Evolutionary conservation across 495 filamentous ascomycete genomes (phyloP).

Genomic region (Alectoria sarmentosa): DNA sequence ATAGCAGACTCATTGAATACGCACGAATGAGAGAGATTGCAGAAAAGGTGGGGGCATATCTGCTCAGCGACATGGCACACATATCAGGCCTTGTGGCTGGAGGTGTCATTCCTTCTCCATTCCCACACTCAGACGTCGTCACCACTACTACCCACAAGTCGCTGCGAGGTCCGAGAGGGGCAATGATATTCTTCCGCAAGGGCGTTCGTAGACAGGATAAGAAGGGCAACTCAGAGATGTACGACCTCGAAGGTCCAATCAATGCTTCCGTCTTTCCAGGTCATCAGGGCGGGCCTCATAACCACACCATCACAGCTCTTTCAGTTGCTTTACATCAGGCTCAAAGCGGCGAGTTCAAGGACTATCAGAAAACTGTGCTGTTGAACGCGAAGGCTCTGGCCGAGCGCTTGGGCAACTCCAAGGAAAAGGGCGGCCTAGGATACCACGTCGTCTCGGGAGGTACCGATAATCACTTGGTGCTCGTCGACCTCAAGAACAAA

Average conservation of each 20-base stretch:
- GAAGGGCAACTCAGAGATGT: slow-evolving; percentile 74
- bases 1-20: slow-evolving; percentile 93
- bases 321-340: slow-evolving; percentile 92
- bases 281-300: slow-evolving; percentile 96
- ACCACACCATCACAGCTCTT: slow-evolving; percentile 96
- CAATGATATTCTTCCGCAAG: slow-evolving; percentile 97
- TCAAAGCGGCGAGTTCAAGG: slow-evolving; percentile 76
- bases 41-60: slow-evolving; percentile 85
- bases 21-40: slow-evolving; percentile 77
- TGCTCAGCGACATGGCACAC: slow-evolving; percentile 96
- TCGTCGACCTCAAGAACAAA: slow-evolving; percentile 90
- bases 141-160: slow-evolving; percentile 99
- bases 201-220: slow-evolving; percentile 84
- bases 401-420: slow-evolving; percentile 60
- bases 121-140: slow-evolving; percentile 82
- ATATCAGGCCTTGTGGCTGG: slow-evolving; percentile 92
- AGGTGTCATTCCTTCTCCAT: slow-evolving; percentile 83
- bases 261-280: slow-evolving; percentile 98
- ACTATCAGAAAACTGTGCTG: slow-evolving; percentile 84
- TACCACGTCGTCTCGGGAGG: slow-evolving; percentile 90
- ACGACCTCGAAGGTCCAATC: slow-evolving; percentile 90
- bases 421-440: slow-evolving; percentile 69
- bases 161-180: slow-evolving; percentile 85
- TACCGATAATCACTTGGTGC: slow-evolving; percentile 94
- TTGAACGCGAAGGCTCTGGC: slow-evolving; percentile 83